Percentiles rank a stretch among this genome's conserved stretches.
phyloP scores from a whole-genome alignment of 148 eudicot genomes.

The Diospyros kaki region DNA sequence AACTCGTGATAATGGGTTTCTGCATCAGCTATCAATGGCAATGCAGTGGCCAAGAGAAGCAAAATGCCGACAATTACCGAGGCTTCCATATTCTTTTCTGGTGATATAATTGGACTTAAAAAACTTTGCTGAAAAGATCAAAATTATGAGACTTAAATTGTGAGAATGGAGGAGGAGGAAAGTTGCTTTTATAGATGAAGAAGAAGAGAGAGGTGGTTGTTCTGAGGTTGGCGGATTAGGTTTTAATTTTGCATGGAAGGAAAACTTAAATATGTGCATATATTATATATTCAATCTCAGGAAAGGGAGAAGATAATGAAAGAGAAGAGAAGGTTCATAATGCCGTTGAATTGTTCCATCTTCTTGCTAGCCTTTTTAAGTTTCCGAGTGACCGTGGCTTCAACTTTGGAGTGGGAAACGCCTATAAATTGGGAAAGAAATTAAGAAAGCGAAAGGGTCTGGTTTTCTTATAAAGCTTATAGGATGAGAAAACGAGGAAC shows the following conservation, averaged over 20 bases:
- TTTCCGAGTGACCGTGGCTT: too few species aligned
- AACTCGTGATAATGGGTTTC: constrained; percentile 61
- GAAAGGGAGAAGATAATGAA: constrained; percentile 1
- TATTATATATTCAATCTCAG: too few species aligned
- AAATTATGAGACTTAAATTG: neutral
- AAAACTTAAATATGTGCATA: neutral
- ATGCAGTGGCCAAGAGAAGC: constrained; percentile 22
- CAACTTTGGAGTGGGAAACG: too few species aligned
- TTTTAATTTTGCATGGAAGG: constrained; percentile 21
- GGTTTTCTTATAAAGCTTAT: too few species aligned
- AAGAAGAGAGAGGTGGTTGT: constrained; percentile 33
- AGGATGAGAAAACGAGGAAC: too few species aligned
- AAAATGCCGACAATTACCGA: constrained; percentile 15
- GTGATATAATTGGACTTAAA: neutral
- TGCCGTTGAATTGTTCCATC: too few species aligned
- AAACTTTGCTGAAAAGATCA: neutral
- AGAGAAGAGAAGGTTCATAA: too few species aligned
- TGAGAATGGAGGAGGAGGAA: constrained; percentile 19
- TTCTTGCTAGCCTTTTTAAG: too few species aligned
- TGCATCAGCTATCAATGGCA: constrained; percentile 35
- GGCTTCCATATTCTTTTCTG: constrained; percentile 15
- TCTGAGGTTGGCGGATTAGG: constrained; percentile 59
- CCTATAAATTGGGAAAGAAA: too few species aligned
- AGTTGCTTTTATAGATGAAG: constrained; percentile 30
- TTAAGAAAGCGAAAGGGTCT: too few species aligned